Conservation (phyloP, 179 eudicot genomes). For the Gypsophila paniculata region DNA sequence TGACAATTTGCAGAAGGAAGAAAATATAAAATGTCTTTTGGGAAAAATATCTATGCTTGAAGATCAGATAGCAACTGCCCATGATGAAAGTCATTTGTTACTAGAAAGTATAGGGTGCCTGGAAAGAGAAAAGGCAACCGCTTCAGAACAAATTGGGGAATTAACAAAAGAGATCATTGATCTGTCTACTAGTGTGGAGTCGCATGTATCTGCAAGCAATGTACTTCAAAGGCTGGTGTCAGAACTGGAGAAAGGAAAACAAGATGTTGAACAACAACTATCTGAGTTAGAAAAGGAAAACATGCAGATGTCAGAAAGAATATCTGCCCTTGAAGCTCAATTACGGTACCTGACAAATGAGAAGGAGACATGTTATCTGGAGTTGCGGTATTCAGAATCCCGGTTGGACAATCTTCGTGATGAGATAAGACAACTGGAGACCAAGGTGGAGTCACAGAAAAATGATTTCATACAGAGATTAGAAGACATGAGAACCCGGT, state of each 20-base stretch:
- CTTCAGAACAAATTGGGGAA: slow-evolving; percentile 40
- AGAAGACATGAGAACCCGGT: slow-evolving; percentile 44
- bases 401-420: slow-evolving; percentile 43
- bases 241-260: slow-evolving; percentile 52
- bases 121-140: slow-evolving; percentile 36
- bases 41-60: slow-evolving; percentile 37
- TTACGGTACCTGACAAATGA: slow-evolving; percentile 45
- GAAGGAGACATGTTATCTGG: slow-evolving; percentile 49
- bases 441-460: slow-evolving; percentile 45
- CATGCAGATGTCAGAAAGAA: slow-evolving; percentile 45
- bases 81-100: slow-evolving; percentile 35
- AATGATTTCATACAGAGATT: slow-evolving; percentile 38
- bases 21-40: slow-evolving; percentile 37
- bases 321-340: slow-evolving; percentile 61
- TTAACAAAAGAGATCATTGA: slow-evolving; percentile 35
- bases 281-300: slow-evolving; percentile 56
- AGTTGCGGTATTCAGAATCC: slow-evolving; percentile 48
- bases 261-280: slow-evolving; percentile 53
- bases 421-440: slow-evolving; percentile 43
- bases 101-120: slow-evolving; percentile 39
- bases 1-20: slow-evolving; percentile 33
- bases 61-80: slow-evolving; percentile 37
- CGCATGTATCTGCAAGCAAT: slow-evolving; percentile 47
- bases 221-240: slow-evolving; percentile 42
- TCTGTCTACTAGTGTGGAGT: slow-evolving; percentile 40